Evolutionary conservation across 768 basidiomycete species (phyloP), one percentile per base, ranked within the genome.

Genomic region (Albatrellus ellisii): DNA sequence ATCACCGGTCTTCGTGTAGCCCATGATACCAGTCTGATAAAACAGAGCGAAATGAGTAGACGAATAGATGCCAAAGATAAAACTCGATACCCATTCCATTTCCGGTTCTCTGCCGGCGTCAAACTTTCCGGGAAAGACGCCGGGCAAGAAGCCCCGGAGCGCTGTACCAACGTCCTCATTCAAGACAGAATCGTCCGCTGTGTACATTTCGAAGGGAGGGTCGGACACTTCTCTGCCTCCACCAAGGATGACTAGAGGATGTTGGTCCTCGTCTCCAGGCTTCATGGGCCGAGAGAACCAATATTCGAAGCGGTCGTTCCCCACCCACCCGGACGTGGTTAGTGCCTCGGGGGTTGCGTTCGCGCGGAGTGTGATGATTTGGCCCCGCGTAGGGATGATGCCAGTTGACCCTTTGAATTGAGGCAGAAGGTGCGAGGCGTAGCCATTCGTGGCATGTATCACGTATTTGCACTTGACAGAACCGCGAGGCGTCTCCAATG

Each of bases 361-460:
- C 0, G 73, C 65, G n/a, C 67, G 65, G 1, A 62, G 57, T 0
- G 70, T 62, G 26, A 73, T 54, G 32, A 79, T 65, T 54, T 90
- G 87, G 1, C 78, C 85, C 9, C 87, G 77, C 0, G 73, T 73
- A 0, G 85, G 87, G 3, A 82, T 59, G 41, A 89, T 76, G 1
- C 72, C 70, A 1, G 50, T 46, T 11, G 66, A 64, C 0, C 77
- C 74, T 6, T 65, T 51, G 22, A 90, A 55, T 44, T 75, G 70
- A 0, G 84, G 82, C n/a, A 95, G 64, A 26, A 94, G 70, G 50
- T 82, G 69, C 3, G 79, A 72, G 9, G 78, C 73, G 46, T 92
- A 91, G 0, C 66, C 91, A 52, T 95, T 95, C 8, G 87, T 91
- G 0, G 86, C 87, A 54, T 91, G 87, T 4, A 95, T 63, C 33